Conservation (phyloP, 257 asterid species). For the Petrea volubilis region DNA sequence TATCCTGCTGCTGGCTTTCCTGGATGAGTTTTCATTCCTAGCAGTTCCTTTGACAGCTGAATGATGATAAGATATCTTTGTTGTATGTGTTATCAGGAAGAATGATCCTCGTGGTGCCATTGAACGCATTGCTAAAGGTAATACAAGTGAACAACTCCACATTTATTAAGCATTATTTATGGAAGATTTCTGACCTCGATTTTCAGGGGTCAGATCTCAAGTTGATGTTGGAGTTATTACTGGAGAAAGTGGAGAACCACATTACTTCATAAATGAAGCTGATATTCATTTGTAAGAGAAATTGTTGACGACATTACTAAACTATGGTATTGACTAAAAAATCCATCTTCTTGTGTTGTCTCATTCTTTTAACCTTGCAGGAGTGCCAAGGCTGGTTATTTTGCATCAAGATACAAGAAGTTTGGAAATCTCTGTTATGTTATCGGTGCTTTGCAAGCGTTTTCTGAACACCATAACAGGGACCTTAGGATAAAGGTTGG, state of each 20-base stretch:
- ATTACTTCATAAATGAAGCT: constrained; percentile 85
- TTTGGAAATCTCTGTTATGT: constrained; percentile 88
- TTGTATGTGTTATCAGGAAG: constrained; percentile 67
- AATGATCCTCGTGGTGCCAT: constrained; percentile 80
- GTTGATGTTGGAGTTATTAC: constrained; percentile 72
- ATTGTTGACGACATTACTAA: constrained; percentile 16
- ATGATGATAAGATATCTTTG: constrained; percentile 2
- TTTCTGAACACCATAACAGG: constrained; percentile 66
- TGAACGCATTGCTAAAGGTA: constrained; percentile 82
- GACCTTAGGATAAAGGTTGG: constrained; percentile 91
- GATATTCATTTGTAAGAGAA: constrained; percentile 80
- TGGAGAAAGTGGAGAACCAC: constrained; percentile 61
- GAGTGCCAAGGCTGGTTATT: constrained; percentile 94
- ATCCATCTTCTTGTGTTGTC: constrained; percentile 8
- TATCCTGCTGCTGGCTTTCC: constrained; percentile 30
- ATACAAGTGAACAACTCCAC: too few relatives aligned
- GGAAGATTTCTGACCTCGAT: constrained; percentile 20
- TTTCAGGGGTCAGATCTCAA: constrained; percentile 69
- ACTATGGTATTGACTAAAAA: constrained; percentile 11
- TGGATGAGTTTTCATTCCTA: background rate
- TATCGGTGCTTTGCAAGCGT: constrained; percentile 87
- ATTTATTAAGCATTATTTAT: constrained; percentile 11
- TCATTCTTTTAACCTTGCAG: constrained; percentile 38
- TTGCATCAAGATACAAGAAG: constrained; percentile 83
- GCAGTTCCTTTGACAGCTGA: constrained; percentile 17